Evolutionary conservation across 345 rosid species (phyloP).

Genomic region (Adansonia digitata): DNA sequence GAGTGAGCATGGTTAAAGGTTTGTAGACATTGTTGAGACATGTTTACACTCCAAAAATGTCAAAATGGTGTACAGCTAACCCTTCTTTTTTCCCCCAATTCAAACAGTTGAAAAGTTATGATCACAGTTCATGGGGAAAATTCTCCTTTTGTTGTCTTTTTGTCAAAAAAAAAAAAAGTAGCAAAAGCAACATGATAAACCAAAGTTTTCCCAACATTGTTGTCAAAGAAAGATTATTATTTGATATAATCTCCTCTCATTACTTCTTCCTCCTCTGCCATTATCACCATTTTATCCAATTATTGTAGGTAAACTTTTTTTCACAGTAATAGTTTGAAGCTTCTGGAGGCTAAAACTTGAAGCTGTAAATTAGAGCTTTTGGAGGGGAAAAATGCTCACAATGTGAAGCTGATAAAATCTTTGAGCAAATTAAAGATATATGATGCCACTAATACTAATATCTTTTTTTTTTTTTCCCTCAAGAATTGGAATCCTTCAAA

Average conservation of each 20-base stretch:
- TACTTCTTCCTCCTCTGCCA: background rate
- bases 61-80: conserved; percentile 18
- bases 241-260: background rate
- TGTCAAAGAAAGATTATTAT: background rate
- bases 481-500: conserved; percentile 3
- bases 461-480: background rate
- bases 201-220: background rate
- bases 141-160: background rate
- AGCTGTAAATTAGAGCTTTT: background rate
- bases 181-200: background rate
- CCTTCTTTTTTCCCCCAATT: background rate
- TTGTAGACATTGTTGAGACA: background rate
- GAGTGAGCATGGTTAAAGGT: background rate
- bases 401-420: background rate
- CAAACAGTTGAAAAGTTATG: background rate
- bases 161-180: background rate
- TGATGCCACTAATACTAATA: too few relatives aligned
- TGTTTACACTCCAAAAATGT: background rate
- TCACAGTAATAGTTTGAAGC: background rate
- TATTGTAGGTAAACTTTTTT: background rate
- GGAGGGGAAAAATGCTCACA: too few relatives aligned
- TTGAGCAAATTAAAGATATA: too few relatives aligned
- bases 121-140: background rate
- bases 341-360: background rate
- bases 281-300: background rate